These are phyloP conservation scores for Wallacemonas sp. DNA, from an alignment of 208 protist species.

Conservation along the genomic window DNA sequence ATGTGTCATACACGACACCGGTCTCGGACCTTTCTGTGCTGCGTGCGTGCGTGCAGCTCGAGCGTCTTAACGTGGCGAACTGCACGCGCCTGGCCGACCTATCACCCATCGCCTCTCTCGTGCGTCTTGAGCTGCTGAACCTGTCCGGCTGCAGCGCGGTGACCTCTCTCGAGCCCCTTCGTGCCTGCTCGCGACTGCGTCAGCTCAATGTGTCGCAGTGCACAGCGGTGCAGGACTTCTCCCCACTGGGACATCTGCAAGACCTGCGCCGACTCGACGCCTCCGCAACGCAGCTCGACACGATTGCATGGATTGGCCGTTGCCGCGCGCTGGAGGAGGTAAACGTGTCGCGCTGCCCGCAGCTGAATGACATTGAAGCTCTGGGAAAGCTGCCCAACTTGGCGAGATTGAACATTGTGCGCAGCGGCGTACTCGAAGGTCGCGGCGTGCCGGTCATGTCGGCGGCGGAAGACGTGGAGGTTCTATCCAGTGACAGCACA, in stretches of 20 bases:
- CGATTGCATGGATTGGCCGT: not conserved
- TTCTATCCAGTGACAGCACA: no score
- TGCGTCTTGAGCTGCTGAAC: constrained; percentile 1
- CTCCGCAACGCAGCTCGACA: not conserved
- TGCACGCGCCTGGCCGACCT: not conserved
- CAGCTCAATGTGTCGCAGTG: constrained; percentile 6
- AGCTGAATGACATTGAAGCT: not conserved
- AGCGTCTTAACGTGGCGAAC: not conserved
- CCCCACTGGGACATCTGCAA: not conserved
- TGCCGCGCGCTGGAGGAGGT: constrained; percentile 13
- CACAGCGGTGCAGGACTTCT: not conserved
- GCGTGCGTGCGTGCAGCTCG: not conserved
- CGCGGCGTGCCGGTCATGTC: not conserved
- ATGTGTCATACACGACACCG: not conserved
- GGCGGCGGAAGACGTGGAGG: not conserved
- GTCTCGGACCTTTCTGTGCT: constrained; percentile 3
- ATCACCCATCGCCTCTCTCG: not conserved
- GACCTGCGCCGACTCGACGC: constrained; percentile 7
- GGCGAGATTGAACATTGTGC: not conserved
- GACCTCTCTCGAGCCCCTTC: not conserved
- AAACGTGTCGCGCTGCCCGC: constrained; percentile 9
- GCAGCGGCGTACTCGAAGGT: not conserved
- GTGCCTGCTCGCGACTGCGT: not conserved
- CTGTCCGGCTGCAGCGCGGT: not conserved
- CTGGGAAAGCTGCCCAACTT: constrained; percentile 5